Evolutionary conservation across 2,329 filamentous ascomycete species (phyloP), one percentile per base, ranked within the genome.

Genomic region (Cercospora brassicicola): DNA sequence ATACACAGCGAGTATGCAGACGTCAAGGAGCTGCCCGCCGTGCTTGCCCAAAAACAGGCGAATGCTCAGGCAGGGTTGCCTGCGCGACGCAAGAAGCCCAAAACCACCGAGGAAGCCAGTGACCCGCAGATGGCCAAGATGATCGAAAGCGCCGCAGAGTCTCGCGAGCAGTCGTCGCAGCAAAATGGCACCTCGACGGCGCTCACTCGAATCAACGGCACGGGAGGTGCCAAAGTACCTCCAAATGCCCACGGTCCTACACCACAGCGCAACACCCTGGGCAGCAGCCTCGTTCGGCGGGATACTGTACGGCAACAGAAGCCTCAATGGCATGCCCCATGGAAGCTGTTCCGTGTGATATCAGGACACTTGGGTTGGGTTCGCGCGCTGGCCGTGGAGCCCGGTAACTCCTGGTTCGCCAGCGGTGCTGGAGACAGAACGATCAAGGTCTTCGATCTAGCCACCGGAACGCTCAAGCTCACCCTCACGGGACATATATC

Each of bases 401-500:
- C 18, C 18, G 18, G 18, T 20, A 20, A 20, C 18, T 20, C 18
- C 18, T 20, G 18, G 18, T 20, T 20, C 18, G 18, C 18, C 18
- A 20, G 18, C 18, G 18, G 18, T 20, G 18, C 18, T 20, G 18
- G 18, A 20, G 18, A 20, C 18, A 86, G 96, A 62, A 98, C 94
- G 1, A 97, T 99, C 82, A 99, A 99, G 84, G 96, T 99, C 71
- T 99, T 94, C 94, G 94, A 99, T 81, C 81, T 99, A 71, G 95
- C 93, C 18, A 92, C 91, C 1, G 95, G 96, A 0, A 88, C 87
- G n/a, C 83, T 97, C 71, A 87, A 89, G 66, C 82, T 98, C 71
- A 97, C 94, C 0, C 82, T 98, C 69, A 98, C 94, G 1, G 94
- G 94, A 39, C 94, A 97, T 80, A 97, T 97, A 76, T 96, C 92